Conservation (phyloP, 2,329 filamentous ascomycete species). For the Fusarium sp. region DNA sequence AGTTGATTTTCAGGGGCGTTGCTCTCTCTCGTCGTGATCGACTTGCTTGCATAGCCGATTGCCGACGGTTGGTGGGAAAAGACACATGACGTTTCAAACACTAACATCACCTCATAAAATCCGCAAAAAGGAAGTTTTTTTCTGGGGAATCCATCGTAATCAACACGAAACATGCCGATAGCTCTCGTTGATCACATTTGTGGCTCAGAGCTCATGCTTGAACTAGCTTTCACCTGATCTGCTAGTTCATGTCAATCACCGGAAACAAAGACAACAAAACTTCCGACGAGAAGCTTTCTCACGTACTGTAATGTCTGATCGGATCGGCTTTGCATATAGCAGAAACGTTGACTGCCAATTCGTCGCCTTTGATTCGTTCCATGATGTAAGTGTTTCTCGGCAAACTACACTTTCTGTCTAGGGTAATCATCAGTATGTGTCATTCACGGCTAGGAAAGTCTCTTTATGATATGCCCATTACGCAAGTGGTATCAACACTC, state of each 20-base stretch:
- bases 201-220: neutral
- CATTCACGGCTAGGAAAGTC: constrained; percentile 13
- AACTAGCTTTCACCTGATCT: constrained; percentile 16
- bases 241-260: constrained; percentile 1
- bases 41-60: constrained; percentile 36
- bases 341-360: constrained; percentile 15
- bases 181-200: neutral
- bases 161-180: constrained; percentile 1
- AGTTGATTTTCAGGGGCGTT: constrained; percentile 31
- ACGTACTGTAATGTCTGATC: neutral
- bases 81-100: constrained; percentile 28
- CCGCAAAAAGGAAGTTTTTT: neutral
- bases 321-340: constrained; percentile 33
- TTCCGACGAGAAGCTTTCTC: constrained; percentile 6
- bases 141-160: constrained; percentile 21
- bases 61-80: constrained; percentile 29
- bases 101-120: constrained; percentile 33
- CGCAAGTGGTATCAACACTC: constrained; percentile 24
- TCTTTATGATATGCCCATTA: constrained; percentile 24
- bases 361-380: constrained; percentile 22
- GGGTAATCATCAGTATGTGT: constrained; percentile 29
- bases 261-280: neutral
- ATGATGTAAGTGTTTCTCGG: constrained; percentile 9
- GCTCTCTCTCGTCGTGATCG: constrained; percentile 21
- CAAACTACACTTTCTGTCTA: constrained; percentile 14